Evolutionary conservation across 345 rosid species (phyloP).

Genomic region (Salix caprea): DNA sequence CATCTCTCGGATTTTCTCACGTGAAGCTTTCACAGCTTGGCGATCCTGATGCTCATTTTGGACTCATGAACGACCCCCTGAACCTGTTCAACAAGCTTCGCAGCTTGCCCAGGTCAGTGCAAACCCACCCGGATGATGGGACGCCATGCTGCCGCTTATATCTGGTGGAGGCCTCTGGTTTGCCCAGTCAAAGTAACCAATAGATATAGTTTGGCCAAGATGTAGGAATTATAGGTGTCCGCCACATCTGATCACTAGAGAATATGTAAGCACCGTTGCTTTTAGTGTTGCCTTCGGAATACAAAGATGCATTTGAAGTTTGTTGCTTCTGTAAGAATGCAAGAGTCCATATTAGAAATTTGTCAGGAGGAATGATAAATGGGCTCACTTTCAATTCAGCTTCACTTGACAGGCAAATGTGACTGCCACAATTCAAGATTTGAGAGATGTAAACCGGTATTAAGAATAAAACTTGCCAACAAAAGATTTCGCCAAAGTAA

Average conservation of each 20-base stretch:
- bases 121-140: conserved; percentile 83
- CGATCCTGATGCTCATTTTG: conserved; percentile 88
- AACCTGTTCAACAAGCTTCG: conserved; percentile 86
- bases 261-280: conserved; percentile 24
- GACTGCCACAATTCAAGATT: too few species aligned
- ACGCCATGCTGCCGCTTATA: conserved; percentile 88
- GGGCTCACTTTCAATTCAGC: too few species aligned
- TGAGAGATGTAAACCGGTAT: too few species aligned
- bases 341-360: not conserved
- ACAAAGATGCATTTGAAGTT: conserved; percentile 24
- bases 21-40: conserved; percentile 90
- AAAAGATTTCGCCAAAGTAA: too few species aligned
- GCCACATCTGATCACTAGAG: conserved; percentile 11
- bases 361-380: too few species aligned
- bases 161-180: conserved; percentile 84
- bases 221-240: conserved; percentile 20
- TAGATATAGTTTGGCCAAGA: conserved; percentile 23
- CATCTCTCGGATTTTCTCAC: conserved; percentile 77
- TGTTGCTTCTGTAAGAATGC: conserved; percentile 12
- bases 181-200: conserved; percentile 45
- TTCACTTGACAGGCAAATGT: too few species aligned
- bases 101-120: conserved; percentile 64
- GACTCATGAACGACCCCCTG: conserved; percentile 60
- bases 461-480: too few species aligned
- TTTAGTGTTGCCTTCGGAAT: conserved; percentile 11